These are phyloP conservation scores for Calonectria montana DNA, from an alignment of 2,329 filamentous ascomycete genomes.

Conservation along the genomic window DNA sequence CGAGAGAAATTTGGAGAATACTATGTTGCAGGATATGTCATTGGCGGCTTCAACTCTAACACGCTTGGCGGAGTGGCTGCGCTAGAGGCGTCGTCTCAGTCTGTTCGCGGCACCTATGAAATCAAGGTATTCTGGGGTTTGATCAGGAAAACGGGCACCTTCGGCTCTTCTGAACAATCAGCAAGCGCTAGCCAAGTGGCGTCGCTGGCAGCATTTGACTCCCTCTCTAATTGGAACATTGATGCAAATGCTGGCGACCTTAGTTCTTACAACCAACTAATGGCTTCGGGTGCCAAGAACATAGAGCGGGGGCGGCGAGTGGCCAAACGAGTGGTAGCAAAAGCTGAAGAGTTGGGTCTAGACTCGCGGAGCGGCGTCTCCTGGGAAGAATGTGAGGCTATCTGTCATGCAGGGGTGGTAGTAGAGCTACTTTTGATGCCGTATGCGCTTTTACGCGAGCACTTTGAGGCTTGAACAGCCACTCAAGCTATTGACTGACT, in stretches of 20 bases:
- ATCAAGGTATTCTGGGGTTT: not conserved
- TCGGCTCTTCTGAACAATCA: not conserved
- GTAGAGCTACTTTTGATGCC: constrained; percentile 17
- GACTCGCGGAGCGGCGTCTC: not conserved
- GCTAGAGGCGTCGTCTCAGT: not conserved
- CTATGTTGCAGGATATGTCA: constrained; percentile 13
- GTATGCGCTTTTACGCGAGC: constrained; percentile 11
- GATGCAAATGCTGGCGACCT: not conserved
- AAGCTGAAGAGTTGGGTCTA: not conserved
- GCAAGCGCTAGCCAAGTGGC: not conserved
- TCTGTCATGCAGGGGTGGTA: constrained; percentile 8
- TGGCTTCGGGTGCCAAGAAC: not conserved
- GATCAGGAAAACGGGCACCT: constrained; percentile 5
- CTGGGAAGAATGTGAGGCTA: not conserved
- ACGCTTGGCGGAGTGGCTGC: not conserved
- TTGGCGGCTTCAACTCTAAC: constrained; percentile 5
- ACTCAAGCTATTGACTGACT: not conserved
- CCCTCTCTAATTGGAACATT: not conserved
- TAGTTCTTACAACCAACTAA: not conserved
- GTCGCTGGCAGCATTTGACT: not conserved
- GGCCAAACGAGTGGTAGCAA: not conserved
- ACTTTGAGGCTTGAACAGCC: not conserved
- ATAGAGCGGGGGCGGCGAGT: not conserved
- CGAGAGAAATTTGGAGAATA: constrained; percentile 11
- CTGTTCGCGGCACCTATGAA: not conserved